These are phyloP conservation scores for Tylopilus plumbeoviolaceoides DNA, from an alignment of 768 basidiomycete species.

Conservation along the genomic window DNA sequence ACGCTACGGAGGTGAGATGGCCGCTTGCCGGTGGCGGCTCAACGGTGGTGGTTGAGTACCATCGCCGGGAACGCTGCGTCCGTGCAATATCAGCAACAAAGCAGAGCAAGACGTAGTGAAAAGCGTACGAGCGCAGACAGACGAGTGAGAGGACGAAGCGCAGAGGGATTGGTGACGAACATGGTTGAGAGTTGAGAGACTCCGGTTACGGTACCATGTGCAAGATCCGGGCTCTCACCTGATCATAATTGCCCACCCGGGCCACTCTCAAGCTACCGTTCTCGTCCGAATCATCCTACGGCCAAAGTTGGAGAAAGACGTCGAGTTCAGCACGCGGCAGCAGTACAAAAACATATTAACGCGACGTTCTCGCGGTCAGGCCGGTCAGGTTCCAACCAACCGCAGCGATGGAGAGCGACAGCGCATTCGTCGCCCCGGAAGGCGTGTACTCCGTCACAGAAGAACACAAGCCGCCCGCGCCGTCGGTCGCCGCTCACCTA, in stretches of 20 bases:
- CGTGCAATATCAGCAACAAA: neutral
- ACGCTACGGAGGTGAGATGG: constrained; percentile 67
- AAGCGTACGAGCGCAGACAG: constrained; percentile 17
- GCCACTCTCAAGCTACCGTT: too few relatives aligned
- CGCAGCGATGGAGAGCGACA: constrained; percentile 68
- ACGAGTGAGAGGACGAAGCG: constrained; percentile 19
- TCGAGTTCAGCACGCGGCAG: neutral
- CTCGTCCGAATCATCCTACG: neutral
- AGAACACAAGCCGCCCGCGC: constrained; percentile 68
- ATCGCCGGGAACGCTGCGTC: constrained; percentile 30
- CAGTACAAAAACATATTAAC: neutral
- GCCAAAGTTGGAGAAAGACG: neutral
- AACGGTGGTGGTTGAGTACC: constrained; percentile 45
- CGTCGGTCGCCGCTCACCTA: constrained; percentile 32
- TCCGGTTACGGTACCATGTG: neutral
- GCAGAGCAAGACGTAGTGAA: neutral
- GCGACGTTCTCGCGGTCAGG: constrained; percentile 9
- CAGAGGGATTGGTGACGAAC: constrained; percentile 10
- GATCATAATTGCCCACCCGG: too few relatives aligned
- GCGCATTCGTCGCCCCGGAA: constrained; percentile 84
- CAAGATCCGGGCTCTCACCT: constrained; percentile 27
- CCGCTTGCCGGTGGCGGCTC: constrained; percentile 79
- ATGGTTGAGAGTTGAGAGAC: constrained; percentile 17
- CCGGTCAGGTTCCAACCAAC: constrained; percentile 8
- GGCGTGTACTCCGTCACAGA: constrained; percentile 87